A percentile compares a stretch with the other conserved stretches of the same genome.
Conservation (phyloP, 2,329 filamentous ascomycete species). For the Orbilia blumenaviensis region DNA sequence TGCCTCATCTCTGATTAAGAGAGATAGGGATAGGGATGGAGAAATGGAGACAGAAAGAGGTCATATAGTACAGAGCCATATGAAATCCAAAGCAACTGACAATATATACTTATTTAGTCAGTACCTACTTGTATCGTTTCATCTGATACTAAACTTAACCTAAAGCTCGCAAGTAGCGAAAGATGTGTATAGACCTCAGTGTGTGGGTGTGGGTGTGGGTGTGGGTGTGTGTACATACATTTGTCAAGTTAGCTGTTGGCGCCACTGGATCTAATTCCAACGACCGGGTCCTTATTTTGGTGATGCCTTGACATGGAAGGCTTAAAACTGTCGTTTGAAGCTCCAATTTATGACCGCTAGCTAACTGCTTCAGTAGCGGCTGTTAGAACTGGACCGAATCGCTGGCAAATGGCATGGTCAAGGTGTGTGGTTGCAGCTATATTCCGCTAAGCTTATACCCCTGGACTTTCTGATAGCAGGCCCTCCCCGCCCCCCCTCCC, state of each 20-base stretch:
- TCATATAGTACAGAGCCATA: no score
- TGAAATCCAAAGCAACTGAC: no score
- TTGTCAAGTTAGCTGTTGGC: not conserved
- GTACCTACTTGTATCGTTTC: constrained; percentile 4
- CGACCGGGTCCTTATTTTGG: not conserved
- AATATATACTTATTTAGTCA: no score
- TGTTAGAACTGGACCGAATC: not conserved
- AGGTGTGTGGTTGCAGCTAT: constrained; percentile 9
- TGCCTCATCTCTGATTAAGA: not conserved
- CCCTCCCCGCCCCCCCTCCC: constrained; percentile 2
- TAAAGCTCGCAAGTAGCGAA: not conserved
- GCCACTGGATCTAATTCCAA: constrained; percentile 24
- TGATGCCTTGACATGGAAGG: not conserved
- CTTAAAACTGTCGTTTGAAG: not conserved
- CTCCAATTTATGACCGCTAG: not conserved
- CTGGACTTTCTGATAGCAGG: constrained; percentile 4
- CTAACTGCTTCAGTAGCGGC: no score
- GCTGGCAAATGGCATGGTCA: not conserved
- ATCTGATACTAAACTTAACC: not conserved
- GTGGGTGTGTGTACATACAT: not conserved
- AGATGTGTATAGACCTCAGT: not conserved
- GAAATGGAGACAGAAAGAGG: not conserved
- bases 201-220: no score
- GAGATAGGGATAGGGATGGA: not conserved
- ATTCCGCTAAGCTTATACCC: constrained; percentile 17